Evolutionary conservation across 768 basidiomycete species (phyloP).

Genomic region (Stropharia rugosoannulata): DNA sequence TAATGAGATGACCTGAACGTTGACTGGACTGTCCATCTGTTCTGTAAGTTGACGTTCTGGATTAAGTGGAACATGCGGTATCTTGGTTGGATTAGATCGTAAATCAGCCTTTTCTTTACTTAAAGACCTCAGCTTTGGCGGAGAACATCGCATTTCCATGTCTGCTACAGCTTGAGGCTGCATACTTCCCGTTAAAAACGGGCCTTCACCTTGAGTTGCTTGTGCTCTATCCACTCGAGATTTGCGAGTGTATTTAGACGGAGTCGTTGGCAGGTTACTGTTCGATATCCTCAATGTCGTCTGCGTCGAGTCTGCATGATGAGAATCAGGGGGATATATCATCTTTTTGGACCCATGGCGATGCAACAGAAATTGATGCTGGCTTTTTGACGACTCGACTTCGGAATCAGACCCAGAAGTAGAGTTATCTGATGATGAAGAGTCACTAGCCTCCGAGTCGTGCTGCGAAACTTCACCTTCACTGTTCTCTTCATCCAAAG

Average conservation of each 20-base stretch:
- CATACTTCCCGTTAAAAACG: background rate
- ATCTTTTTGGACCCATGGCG: constrained; percentile 8
- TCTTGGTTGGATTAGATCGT: constrained; percentile 27
- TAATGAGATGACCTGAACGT: background rate
- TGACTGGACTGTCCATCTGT: background rate
- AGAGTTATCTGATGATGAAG: background rate
- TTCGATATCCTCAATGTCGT: too few species aligned
- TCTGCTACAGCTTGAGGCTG: background rate
- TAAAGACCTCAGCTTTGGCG: background rate
- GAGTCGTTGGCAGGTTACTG: too few species aligned
- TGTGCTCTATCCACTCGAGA: too few species aligned
- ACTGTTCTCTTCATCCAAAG: constrained; percentile 13
- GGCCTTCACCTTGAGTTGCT: background rate
- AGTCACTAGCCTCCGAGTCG: background rate
- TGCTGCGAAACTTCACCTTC: background rate
- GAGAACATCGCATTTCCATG: background rate
- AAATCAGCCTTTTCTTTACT: constrained; percentile 15
- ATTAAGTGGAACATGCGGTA: constrained; percentile 10
- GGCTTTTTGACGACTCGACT: constrained; percentile 17
- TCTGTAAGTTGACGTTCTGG: constrained; percentile 3
- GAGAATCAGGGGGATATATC: background rate
- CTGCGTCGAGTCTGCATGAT: background rate
- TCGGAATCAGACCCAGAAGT: background rate
- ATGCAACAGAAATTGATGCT: constrained; percentile 14
- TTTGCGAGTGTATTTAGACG: too few species aligned